Evolutionary conservation across 805 yeast genomes (phyloP).

Genomic region (Nakazawaea wickerhamii): DNA sequence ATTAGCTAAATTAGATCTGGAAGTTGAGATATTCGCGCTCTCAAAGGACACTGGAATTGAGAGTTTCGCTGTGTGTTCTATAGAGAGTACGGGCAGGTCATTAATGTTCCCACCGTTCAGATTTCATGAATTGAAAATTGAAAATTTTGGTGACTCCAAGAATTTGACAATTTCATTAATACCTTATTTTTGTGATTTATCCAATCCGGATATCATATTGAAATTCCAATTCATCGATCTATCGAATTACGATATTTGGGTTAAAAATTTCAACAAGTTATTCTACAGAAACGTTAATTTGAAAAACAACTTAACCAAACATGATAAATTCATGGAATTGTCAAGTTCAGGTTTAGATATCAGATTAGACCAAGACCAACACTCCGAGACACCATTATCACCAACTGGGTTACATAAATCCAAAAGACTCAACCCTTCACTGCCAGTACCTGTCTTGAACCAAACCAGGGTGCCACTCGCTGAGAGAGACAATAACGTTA

Average conservation of each 20-base stretch:
- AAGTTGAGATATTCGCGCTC: slow-evolving; percentile 7
- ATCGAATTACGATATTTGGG: not conserved
- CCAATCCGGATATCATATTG: slow-evolving; percentile 2
- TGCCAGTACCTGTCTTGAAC: too few species aligned
- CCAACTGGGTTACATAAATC: slow-evolving; percentile 4
- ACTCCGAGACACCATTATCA: not conserved
- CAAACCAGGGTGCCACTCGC: too few species aligned
- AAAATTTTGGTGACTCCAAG: slow-evolving; percentile 8
- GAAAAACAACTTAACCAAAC: not conserved
- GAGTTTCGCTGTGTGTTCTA: slow-evolving; percentile 23
- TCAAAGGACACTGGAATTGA: slow-evolving; percentile 15
- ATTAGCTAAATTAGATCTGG: slow-evolving; percentile 8
- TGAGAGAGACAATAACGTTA: too few species aligned
- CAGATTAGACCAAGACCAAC: not conserved
- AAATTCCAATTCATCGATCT: not conserved
- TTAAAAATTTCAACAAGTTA: slow-evolving; percentile 2
- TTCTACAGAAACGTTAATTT: not conserved
- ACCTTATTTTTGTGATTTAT: not conserved
- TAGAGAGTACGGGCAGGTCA: slow-evolving; percentile 24
- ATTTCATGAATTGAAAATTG: slow-evolving; percentile 22
- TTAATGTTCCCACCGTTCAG: slow-evolving; percentile 30
- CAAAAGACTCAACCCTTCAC: slow-evolving; percentile 2
- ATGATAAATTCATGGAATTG: not conserved
- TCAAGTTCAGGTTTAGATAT: slow-evolving; percentile 6
- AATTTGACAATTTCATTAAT: not conserved